These are phyloP conservation scores for Stemphylium vesicarium DNA, from an alignment of 2,329 filamentous ascomycete genomes.

Conservation along the genomic window DNA sequence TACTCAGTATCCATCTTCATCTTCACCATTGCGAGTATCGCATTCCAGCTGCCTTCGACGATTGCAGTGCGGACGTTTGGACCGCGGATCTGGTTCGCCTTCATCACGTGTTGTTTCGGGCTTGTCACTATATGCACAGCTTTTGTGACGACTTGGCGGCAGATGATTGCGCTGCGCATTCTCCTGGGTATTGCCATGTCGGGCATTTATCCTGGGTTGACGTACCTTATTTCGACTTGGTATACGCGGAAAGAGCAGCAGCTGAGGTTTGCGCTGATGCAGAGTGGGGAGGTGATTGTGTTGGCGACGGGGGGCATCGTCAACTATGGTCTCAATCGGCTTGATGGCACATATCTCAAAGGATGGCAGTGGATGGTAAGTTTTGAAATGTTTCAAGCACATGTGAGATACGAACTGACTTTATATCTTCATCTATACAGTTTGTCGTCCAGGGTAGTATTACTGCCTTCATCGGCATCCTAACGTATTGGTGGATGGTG, in stretches of 20 bases:
- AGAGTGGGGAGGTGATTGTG: slow-evolving; percentile 68
- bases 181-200: slow-evolving; percentile 69
- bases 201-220: slow-evolving; percentile 49
- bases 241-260: slow-evolving; percentile 71
- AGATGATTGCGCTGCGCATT: slow-evolving; percentile 72
- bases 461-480: slow-evolving; percentile 62
- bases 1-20: slow-evolving; percentile 76
- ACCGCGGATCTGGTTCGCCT: slow-evolving; percentile 67
- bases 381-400: neutral
- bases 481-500: slow-evolving; percentile 73
- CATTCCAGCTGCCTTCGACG: slow-evolving; percentile 72
- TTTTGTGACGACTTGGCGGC: slow-evolving; percentile 70
- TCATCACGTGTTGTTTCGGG: slow-evolving; percentile 67
- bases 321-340: slow-evolving; percentile 71
- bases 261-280: slow-evolving; percentile 68
- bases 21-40: slow-evolving; percentile 72
- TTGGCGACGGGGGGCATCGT: slow-evolving; percentile 71
- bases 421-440: neutral
- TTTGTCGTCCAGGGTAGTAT: slow-evolving; percentile 70
- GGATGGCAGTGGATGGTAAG: slow-evolving; percentile 70
- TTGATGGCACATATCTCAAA: slow-evolving; percentile 63
- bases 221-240: slow-evolving; percentile 67
- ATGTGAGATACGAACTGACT: neutral
- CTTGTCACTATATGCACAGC: slow-evolving; percentile 72
- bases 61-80: slow-evolving; percentile 70